Base-by-base conservation (phyloP, 345 rosid species). In the Camelina neglecta region DNA sequence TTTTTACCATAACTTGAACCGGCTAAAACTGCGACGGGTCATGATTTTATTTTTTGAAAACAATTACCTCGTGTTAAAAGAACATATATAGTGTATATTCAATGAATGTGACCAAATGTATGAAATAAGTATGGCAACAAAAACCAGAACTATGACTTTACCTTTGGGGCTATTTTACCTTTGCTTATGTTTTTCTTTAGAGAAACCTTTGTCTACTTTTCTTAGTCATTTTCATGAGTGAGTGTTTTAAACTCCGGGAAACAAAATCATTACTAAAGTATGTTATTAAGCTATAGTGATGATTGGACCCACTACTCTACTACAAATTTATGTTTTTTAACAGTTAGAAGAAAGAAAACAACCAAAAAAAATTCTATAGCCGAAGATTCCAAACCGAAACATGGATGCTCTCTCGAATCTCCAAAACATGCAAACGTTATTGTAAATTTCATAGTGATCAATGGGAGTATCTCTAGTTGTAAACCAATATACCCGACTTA, bases 191-290 rank as follows among this genome's bases (percentile, higher is more conserved):
- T 69, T 76, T 55, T 3, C 20, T 65, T 65, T 44, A 66, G 20
- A 66, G 33, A 57, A 47, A 11, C 71, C 31, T 56, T 71, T 64
- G 57, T 63, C 24, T 71, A 64, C 45, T 56, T 29, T 47, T 70
- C 21, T 60, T 24, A 10, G 75, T 26, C 65, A 76, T 33, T 31
- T 21, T 47, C 67, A 56, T 71, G 48, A 65, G 23, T 49, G 60
- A 35, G 26, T 70, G n/a, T 56, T 47, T 36, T 21, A 11, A 18
- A 56, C 61, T 65, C 44, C 42, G 44, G 65, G 53, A 76, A 55
- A 70, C 75, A 76, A 69, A 69, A 76, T 70, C 67, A 77, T 77
- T 57, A 29, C 72, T 57, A 64, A 26, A 18, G 60, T 64, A 63
- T 71, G 57, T 69, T 26, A 42, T 38, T 38, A 38, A 38, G 11